A percentile compares a stretch with the other conserved stretches of the same genome.
Conservation (phyloP, 345 rosid species). For the Populus davidiana region DNA sequence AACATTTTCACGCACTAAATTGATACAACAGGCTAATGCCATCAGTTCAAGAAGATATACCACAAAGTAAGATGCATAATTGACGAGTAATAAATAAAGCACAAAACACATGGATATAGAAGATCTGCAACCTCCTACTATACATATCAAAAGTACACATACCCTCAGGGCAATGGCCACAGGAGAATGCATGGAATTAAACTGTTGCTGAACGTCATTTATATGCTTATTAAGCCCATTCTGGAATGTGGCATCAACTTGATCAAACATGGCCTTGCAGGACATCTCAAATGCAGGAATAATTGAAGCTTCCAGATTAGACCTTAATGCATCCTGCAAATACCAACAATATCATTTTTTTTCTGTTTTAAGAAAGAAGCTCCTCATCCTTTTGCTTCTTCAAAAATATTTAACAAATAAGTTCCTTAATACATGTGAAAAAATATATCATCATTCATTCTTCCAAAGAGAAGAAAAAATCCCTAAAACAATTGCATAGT, state of each 20-base stretch:
- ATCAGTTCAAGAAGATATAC: neutral
- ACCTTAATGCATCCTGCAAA: constrained; percentile 57
- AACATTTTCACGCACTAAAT: neutral
- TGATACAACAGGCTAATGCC: neutral
- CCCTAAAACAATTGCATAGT: neutral
- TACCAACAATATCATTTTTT: constrained; percentile 13
- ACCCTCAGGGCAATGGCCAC: constrained; percentile 72
- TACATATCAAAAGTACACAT: neutral
- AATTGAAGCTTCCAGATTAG: constrained; percentile 60
- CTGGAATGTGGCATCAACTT: constrained; percentile 80
- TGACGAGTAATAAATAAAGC: neutral
- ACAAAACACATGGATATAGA: neutral
- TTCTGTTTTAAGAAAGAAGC: neutral
- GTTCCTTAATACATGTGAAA: neutral
- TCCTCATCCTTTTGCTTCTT: neutral
- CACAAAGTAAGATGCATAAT: neutral
- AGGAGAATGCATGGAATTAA: constrained; percentile 64
- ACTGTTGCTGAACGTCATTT: constrained; percentile 58
- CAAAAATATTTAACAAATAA: neutral
- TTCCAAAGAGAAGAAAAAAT: constrained; percentile 2
- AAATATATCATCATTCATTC: neutral
- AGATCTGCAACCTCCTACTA: neutral
- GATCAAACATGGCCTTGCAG: constrained; percentile 87
- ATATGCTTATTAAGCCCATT: constrained; percentile 73
- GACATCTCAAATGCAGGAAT: constrained; percentile 90